These are phyloP conservation scores for Rubus parviflorus DNA, from an alignment of 306 rosid species.

Conservation along the genomic window DNA sequence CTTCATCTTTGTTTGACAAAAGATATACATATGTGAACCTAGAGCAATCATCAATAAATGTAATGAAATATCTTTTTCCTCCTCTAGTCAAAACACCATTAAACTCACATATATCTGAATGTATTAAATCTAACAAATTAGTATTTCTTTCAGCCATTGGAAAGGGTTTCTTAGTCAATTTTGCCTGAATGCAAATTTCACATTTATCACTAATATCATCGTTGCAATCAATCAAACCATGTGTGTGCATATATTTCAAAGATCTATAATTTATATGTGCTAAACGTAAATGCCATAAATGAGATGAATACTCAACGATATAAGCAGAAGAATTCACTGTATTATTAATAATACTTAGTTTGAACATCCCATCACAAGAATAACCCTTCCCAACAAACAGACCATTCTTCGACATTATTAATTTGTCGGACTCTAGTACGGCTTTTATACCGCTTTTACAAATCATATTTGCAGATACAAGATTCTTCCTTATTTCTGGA, in stretches of 20 bases:
- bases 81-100: slow-evolving; percentile 8
- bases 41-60: too few species aligned
- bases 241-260: background rate
- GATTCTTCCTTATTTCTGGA: background rate
- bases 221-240: background rate
- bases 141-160: background rate
- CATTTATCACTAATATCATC: background rate
- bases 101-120: background rate
- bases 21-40: too few species aligned
- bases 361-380: slow-evolving; percentile 13
- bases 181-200: slow-evolving; percentile 9
- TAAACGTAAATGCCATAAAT: background rate
- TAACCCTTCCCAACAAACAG: background rate
- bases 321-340: background rate
- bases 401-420: background rate
- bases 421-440: background rate
- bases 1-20: too few species aligned
- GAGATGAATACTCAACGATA: background rate
- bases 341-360: slow-evolving; percentile 7
- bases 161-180: slow-evolving; percentile 17
- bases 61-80: too few species aligned
- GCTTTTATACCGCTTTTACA: background rate
- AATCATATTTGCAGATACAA: background rate
- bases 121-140: background rate
- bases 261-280: background rate